These are phyloP conservation scores for Lentinus tigrinus DNA, from an alignment of 768 basidiomycete genomes.

Conservation along the genomic window DNA sequence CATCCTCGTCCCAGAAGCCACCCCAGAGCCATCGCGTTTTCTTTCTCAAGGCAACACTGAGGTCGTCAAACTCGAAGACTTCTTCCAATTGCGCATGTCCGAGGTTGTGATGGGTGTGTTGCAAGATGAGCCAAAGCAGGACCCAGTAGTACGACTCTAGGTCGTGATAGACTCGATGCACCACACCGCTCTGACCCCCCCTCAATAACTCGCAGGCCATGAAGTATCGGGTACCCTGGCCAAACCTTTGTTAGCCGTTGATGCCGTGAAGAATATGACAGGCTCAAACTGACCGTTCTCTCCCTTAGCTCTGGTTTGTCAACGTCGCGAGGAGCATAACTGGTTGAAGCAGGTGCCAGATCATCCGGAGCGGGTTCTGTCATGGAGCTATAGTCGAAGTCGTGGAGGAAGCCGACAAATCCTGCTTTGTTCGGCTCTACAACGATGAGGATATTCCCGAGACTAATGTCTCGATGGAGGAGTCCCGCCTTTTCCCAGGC, in stretches of 20 bases:
- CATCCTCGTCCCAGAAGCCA: neutral
- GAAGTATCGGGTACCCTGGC: slow-evolving; percentile 1
- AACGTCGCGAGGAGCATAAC: too few species aligned
- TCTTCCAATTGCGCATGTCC: neutral
- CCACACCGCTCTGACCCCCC: neutral
- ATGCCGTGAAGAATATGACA: neutral
- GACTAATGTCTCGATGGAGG: slow-evolving; percentile 17
- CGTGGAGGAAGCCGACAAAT: slow-evolving; percentile 7
- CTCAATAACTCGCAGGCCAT: slow-evolving; percentile 3
- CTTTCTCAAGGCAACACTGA: neutral
- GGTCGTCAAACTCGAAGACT: neutral
- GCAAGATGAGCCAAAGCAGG: slow-evolving; percentile 5
- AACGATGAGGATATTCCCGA: slow-evolving; percentile 15
- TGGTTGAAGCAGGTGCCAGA: too few species aligned
- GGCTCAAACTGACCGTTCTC: neutral
- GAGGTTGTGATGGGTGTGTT: neutral
- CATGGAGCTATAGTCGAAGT: slow-evolving; percentile 16
- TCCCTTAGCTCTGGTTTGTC: neutral
- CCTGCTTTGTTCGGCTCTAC: neutral
- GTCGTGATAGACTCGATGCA: slow-evolving; percentile 6
- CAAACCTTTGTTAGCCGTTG: neutral
- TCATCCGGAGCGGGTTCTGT: neutral
- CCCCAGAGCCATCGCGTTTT: neutral
- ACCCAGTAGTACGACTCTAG: slow-evolving; percentile 18
- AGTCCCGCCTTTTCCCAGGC: slow-evolving; percentile 5